phyloP scores from a whole-genome alignment of 768 basidiomycete species.

The Thelephora aurantiotincta region DNA sequence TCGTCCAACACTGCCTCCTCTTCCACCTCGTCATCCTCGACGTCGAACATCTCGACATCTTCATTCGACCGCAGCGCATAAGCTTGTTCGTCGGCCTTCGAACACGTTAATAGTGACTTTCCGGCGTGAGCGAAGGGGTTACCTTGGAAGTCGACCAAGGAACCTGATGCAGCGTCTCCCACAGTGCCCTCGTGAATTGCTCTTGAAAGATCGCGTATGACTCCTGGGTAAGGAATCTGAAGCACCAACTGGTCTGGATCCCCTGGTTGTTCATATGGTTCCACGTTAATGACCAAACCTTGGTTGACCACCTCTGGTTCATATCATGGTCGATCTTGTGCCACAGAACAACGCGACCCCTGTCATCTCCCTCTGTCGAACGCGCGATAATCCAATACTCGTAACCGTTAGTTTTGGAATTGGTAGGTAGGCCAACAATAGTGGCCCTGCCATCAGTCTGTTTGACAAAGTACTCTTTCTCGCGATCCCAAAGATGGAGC shows the following conservation, averaged over 20 bases:
- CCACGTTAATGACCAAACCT: slow-evolving; percentile 74
- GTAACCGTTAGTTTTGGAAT: slow-evolving; percentile 19
- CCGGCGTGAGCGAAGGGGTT: slow-evolving; percentile 4
- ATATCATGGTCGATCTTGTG: slow-evolving; percentile 54
- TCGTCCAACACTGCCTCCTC: slow-evolving; percentile 66
- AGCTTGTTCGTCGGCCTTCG: slow-evolving; percentile 66
- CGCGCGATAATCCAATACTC: slow-evolving; percentile 47
- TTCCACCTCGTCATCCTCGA: slow-evolving; percentile 56
- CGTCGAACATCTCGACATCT: slow-evolving; percentile 82
- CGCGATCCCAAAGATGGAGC: slow-evolving; percentile 49
- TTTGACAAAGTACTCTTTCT: slow-evolving; percentile 31
- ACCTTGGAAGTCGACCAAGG: slow-evolving; percentile 79
- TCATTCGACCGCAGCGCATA: slow-evolving; percentile 74
- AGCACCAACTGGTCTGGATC: slow-evolving; percentile 65
- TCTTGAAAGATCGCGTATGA: slow-evolving; percentile 45
- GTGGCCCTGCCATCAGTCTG: slow-evolving; percentile 41
- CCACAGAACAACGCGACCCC: slow-evolving; percentile 22
- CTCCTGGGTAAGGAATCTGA: slow-evolving; percentile 47
- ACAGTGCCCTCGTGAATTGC: slow-evolving; percentile 55
- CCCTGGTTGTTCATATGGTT: slow-evolving; percentile 49
- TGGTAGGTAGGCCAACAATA: slow-evolving; percentile 30
- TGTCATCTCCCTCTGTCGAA: slow-evolving; percentile 26
- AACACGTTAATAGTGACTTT: not conserved
- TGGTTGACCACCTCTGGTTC: slow-evolving; percentile 55
- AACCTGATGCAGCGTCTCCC: slow-evolving; percentile 65